Base-by-base conservation (phyloP, 768 basidiomycete species). In the Rossbeevera mucosa region DNA sequence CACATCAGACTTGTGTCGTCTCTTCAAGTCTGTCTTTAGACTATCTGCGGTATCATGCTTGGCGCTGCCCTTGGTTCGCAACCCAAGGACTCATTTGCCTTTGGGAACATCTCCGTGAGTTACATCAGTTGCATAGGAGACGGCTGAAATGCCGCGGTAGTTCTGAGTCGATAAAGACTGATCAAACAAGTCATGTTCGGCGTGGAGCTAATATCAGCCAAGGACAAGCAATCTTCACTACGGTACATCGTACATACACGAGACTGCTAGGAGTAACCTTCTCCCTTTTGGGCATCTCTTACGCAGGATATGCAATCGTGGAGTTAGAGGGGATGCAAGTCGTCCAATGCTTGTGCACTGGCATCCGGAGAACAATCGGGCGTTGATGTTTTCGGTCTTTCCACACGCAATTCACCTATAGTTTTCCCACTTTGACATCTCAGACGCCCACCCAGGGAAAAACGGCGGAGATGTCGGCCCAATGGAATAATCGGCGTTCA, bases 301-400 rank as follows among this genome's bases (percentile, higher is more conserved):
- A 38, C 47, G 31, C 24, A 29, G 38, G 41, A 24, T 25, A 21
- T 16, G 7, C 31, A 31, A 5, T 5, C 28, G 9, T 54, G 63
- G 62, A 25, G 56, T 61, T 64, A 61, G 53, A 55, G 62, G 25
- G 63, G 64, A 30, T 30, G 36, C 31, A n/a, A 2, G 11, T 11
- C 41, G 24, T 18, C 22, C 5, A 20, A 31, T 24, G n/a, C 7
- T 33, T 28, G 26, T 28, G 5, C 44, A 24, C 7, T 31, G 25
- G 41, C 21, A 24, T 40, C 36, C 16, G 43, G 48, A 29, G 16
- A 49, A 49, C 38, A 49, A 30, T 13, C 18, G n/a, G 21, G 14
- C 13, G 20, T 22, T 21, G 11, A 20, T 30, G 24, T 31, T 3
- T 38, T 21, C 38, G 20, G 21, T 42, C 24, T 13, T 38, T 6